These are phyloP conservation scores for Phytophthora podocarpi DNA, from an alignment of 352 stramenopile species.

Conservation along the genomic window DNA sequence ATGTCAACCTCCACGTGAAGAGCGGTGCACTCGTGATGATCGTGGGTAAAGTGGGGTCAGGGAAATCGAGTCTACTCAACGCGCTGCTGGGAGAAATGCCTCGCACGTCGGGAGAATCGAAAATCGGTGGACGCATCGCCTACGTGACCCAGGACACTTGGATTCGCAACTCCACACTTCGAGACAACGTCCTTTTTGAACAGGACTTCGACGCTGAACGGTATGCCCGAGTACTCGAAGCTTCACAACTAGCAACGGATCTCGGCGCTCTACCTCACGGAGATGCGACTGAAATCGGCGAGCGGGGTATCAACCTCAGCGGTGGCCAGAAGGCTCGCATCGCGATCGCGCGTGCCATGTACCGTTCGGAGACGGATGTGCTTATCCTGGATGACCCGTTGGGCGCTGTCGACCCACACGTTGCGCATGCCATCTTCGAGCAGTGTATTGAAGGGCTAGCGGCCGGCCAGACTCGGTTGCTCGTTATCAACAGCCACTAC, in stretches of 20 bases:
- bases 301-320: slow-evolving; percentile 63
- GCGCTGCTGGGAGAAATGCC: slow-evolving; percentile 60
- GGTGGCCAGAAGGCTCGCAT: slow-evolving; percentile 80
- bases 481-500: slow-evolving; percentile 94
- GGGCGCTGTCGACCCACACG: slow-evolving; percentile 94
- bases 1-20: slow-evolving; percentile 64
- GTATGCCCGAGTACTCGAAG: slow-evolving; percentile 46
- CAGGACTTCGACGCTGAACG: slow-evolving; percentile 35
- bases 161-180: slow-evolving; percentile 91
- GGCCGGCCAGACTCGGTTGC: slow-evolving; percentile 71
- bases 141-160: slow-evolving; percentile 92
- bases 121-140: slow-evolving; percentile 43
- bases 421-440: slow-evolving; percentile 92
- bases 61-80: slow-evolving; percentile 64
- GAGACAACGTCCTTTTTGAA: slow-evolving; percentile 92
- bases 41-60: slow-evolving; percentile 51
- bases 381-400: slow-evolving; percentile 95
- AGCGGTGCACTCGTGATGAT: slow-evolving; percentile 61
- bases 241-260: slow-evolving; percentile 46
- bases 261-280: slow-evolving; percentile 50
- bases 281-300: slow-evolving; percentile 63
- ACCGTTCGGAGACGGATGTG: slow-evolving; percentile 86
- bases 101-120: slow-evolving; percentile 18
- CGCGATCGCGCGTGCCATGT: slow-evolving; percentile 91
- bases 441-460: slow-evolving; percentile 82